A percentile compares a stretch with the other conserved stretches of the same genome.
phyloP scores from a whole-genome alignment of 257 asterid genomes.

The Nicotiana benthamiana region DNA sequence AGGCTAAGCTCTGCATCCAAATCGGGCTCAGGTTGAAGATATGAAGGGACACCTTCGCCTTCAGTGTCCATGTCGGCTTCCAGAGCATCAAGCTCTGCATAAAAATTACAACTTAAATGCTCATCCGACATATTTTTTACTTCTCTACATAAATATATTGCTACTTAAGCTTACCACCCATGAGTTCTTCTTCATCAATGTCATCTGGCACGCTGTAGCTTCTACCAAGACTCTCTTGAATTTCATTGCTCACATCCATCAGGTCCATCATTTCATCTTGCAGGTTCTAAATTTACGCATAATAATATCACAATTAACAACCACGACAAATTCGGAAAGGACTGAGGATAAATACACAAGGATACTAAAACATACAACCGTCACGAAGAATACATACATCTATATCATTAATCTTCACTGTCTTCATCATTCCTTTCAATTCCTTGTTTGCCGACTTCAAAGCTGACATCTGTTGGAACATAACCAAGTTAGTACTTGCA shows the following conservation, averaged over 20 bases:
- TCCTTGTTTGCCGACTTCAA: slow-evolving; percentile 92
- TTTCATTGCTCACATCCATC: slow-evolving; percentile 96
- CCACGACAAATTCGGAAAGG: background rate
- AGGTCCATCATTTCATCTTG: slow-evolving; percentile 99
- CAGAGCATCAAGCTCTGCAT: slow-evolving; percentile 92
- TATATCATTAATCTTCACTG: slow-evolving; percentile 93
- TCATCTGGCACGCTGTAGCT: slow-evolving; percentile 95
- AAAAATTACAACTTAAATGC: background rate
- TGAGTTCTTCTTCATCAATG: slow-evolving; percentile 89
- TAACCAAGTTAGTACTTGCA: slow-evolving; percentile 4
- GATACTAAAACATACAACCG: background rate
- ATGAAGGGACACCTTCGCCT: slow-evolving; percentile 80
- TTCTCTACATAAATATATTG: background rate
- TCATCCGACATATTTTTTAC: background rate
- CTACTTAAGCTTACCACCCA: slow-evolving; percentile 66
- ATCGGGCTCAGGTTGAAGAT: slow-evolving; percentile 87
- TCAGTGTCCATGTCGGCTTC: slow-evolving; percentile 98
- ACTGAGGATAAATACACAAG: background rate
- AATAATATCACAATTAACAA: background rate
- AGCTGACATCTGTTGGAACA: slow-evolving; percentile 76
- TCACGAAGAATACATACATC: slow-evolving; percentile 50
- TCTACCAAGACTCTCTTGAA: slow-evolving; percentile 95
- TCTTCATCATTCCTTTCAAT: slow-evolving; percentile 98
- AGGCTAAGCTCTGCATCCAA: slow-evolving; percentile 71
- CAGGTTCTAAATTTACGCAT: slow-evolving; percentile 39